Conservation (phyloP, 2,329 filamentous ascomycete species). For the Fusarium proliferatum region DNA sequence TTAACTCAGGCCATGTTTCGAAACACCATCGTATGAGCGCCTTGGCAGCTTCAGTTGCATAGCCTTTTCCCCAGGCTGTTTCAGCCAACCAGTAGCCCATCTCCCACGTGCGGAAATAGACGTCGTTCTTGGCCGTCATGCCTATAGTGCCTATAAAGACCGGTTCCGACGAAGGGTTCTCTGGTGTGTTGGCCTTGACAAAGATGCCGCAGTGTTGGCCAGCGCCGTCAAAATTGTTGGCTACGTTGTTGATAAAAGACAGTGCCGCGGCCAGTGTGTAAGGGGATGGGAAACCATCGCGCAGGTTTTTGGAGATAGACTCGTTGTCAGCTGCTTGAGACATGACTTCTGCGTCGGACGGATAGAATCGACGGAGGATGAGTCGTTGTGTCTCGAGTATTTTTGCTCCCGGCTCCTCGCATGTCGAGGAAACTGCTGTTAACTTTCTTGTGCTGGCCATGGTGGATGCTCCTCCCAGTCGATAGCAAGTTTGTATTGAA, state of each 20-base stretch:
- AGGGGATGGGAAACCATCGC: conserved; percentile 58
- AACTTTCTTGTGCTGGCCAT: conserved; percentile 35
- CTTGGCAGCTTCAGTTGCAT: conserved; percentile 54
- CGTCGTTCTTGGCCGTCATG: conserved; percentile 50
- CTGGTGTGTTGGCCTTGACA: conserved; percentile 41
- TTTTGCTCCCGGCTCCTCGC: conserved; percentile 44
- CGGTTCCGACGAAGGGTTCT: conserved; percentile 42
- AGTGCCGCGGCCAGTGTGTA: conserved; percentile 56
- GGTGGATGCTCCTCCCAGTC: neutral
- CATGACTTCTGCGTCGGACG: conserved; percentile 53
- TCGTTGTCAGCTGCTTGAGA: conserved; percentile 53
- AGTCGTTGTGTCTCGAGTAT: conserved; percentile 49
- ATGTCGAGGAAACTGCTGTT: conserved; percentile 40
- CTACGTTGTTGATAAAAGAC: conserved; percentile 48
- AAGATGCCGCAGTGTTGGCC: conserved; percentile 52
- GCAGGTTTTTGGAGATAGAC: conserved; percentile 53
- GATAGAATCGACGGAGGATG: conserved; percentile 55
- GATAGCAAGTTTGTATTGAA: neutral
- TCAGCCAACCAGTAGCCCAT: conserved; percentile 62
- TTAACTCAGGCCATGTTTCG: conserved; percentile 52
- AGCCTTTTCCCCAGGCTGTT: conserved; percentile 59
- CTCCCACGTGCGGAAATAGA: conserved; percentile 58
- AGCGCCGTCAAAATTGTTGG: conserved; percentile 27
- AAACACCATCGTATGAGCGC: conserved; percentile 59
- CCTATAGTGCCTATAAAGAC: conserved; percentile 56